Conservation (phyloP, 805 yeast genomes). For the Torulaspora franciscae region DNA sequence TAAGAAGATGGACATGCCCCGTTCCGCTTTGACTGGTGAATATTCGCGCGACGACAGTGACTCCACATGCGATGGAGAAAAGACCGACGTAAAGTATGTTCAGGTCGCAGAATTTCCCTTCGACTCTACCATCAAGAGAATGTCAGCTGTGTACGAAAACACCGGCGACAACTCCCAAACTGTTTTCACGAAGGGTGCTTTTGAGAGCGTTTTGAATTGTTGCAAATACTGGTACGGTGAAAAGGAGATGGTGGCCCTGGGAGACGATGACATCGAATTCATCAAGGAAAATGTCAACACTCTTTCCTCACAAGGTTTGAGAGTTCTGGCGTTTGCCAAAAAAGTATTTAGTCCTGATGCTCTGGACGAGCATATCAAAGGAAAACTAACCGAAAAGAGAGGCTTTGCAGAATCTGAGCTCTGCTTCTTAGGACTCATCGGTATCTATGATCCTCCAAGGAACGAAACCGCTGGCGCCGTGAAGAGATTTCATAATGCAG, state of each 20-base stretch:
- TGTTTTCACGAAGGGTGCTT: constrained; percentile 84
- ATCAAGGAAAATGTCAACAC: constrained; percentile 54
- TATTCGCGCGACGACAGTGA: constrained; percentile 22
- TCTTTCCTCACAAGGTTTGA: constrained; percentile 76
- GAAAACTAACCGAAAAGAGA: constrained; percentile 27
- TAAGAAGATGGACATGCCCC: constrained; percentile 49
- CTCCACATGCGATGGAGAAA: constrained; percentile 61
- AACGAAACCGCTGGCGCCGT: constrained; percentile 75
- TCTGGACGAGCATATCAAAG: constrained; percentile 31
- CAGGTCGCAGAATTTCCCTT: constrained; percentile 78
- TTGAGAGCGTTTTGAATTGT: constrained; percentile 62
- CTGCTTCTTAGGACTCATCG: constrained; percentile 77
- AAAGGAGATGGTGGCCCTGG: constrained; percentile 43
- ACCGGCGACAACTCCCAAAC: constrained; percentile 53
- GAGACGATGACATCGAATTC: constrained; percentile 42
- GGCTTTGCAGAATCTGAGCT: constrained; percentile 52
- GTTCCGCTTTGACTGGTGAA: constrained; percentile 42
- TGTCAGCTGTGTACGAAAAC: constrained; percentile 65
- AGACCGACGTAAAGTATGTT: constrained; percentile 39
- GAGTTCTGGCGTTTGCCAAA: constrained; percentile 77
- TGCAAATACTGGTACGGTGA: constrained; percentile 57
- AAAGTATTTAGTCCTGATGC: constrained; percentile 33
- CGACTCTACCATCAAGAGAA: constrained; percentile 77
- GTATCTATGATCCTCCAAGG: constrained; percentile 98
- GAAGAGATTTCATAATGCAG: constrained; percentile 74